Evolutionary conservation across 2,329 filamentous ascomycete species (phyloP).

Genomic region (Penicillium polonicum): DNA sequence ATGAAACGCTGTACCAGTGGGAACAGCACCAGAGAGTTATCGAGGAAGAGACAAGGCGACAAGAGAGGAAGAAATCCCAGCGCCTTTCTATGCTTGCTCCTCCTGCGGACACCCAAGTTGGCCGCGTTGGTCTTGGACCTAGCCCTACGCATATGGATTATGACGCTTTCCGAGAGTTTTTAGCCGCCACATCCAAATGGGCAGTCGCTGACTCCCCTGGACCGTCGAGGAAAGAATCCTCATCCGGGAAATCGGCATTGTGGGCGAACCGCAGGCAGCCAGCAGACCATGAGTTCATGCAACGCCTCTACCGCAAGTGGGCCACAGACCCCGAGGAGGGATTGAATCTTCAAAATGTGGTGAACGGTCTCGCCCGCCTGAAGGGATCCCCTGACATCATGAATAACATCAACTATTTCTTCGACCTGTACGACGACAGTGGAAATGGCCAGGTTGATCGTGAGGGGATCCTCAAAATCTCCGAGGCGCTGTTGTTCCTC

Average conservation of each 20-base stretch:
- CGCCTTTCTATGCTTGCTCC: constrained; percentile 45
- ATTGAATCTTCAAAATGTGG: constrained; percentile 85
- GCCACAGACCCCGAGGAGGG: constrained; percentile 74
- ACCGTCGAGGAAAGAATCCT: constrained; percentile 53
- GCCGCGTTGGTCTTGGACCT: constrained; percentile 80
- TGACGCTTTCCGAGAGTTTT: constrained; percentile 89
- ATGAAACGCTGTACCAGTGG: constrained; percentile 84
- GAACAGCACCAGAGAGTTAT: constrained; percentile 78
- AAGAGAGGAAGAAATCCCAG: constrained; percentile 59
- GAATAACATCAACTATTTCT: constrained; percentile 97
- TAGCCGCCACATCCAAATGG: constrained; percentile 88
- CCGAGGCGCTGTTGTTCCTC: constrained; percentile 88
- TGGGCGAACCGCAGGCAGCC: constrained; percentile 65
- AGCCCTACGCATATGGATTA: constrained; percentile 97
- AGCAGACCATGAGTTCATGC: constrained; percentile 92
- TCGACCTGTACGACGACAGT: constrained; percentile 93
- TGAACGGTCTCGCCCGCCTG: constrained; percentile 83
- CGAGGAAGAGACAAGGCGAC: constrained; percentile 68
- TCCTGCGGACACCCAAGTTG: constrained; percentile 67
- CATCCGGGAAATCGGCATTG: constrained; percentile 52
- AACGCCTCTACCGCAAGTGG: constrained; percentile 83
- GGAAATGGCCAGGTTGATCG: constrained; percentile 87
- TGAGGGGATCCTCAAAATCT: constrained; percentile 92
- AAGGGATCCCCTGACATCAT: constrained; percentile 96
- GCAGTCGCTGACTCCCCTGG: constrained; percentile 82